These are phyloP conservation scores for Capronia americana DNA, from an alignment of 2,329 filamentous ascomycete genomes.

Conservation along the genomic window DNA sequence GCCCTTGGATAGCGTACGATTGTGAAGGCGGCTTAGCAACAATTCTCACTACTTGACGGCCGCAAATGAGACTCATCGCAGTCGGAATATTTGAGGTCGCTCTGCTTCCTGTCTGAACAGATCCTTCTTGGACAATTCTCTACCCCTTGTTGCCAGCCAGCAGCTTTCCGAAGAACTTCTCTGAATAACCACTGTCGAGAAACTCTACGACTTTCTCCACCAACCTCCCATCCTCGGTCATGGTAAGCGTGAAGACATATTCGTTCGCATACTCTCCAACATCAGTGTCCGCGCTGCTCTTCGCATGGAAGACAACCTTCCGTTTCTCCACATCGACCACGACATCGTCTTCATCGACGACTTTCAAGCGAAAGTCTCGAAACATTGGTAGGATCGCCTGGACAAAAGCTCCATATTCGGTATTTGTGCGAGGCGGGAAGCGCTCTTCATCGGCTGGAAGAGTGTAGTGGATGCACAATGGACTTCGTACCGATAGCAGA, in stretches of 20 bases:
- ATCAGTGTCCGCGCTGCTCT: not conserved
- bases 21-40: no score
- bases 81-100: no score
- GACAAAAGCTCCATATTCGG: not conserved
- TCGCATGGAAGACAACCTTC: not conserved
- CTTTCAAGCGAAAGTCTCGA: not conserved
- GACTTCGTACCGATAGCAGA: not conserved
- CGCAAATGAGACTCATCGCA: no score
- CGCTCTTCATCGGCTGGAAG: not conserved
- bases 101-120: no score
- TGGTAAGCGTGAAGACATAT: conserved; percentile 3
- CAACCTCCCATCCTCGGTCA: conserved; percentile 5
- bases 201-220: conserved; percentile 7
- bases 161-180: not conserved
- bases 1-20: no score
- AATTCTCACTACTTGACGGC: no score
- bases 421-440: conserved; percentile 1
- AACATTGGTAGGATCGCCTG: not conserved
- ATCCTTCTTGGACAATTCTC: not conserved
- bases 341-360: not conserved
- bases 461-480: not conserved
- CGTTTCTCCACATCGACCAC: conserved; percentile 4
- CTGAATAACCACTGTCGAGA: not conserved
- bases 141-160: not conserved
- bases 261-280: conserved; percentile 4